These are phyloP conservation scores for Solanum appendiculatum DNA, from an alignment of 257 asterid genomes.

Conservation along the genomic window DNA sequence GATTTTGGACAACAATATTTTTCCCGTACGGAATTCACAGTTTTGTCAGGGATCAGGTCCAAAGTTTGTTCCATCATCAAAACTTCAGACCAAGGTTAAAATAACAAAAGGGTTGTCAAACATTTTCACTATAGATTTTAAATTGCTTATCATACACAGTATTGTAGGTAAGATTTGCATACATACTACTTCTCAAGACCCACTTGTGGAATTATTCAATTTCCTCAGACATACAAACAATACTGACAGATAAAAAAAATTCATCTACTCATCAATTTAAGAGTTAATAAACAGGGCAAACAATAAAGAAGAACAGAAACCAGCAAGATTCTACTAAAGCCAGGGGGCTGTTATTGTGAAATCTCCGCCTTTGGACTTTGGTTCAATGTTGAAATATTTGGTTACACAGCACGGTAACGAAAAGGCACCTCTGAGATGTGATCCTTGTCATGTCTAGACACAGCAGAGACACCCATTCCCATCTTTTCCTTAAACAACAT, in stretches of 20 bases:
- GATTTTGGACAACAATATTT: too few relatives aligned
- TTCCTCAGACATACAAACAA: too few relatives aligned
- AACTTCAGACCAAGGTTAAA: too few relatives aligned
- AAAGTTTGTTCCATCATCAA: too few relatives aligned
- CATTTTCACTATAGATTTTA: too few relatives aligned
- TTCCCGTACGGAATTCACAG: too few relatives aligned
- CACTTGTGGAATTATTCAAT: too few relatives aligned
- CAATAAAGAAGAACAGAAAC: not conserved
- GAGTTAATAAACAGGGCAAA: not conserved
- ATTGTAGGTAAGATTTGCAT: too few relatives aligned
- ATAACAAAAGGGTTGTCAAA: too few relatives aligned
- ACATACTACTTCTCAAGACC: too few relatives aligned
- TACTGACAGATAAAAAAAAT: not conserved
- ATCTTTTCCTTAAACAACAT: not conserved
- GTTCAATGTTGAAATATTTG: slow-evolving; percentile 8
- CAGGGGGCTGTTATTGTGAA: slow-evolving; percentile 9
- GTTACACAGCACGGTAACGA: not conserved
- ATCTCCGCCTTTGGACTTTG: not conserved
- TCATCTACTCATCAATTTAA: not conserved
- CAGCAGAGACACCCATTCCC: not conserved
- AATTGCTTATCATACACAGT: too few relatives aligned
- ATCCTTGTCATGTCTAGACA: not conserved
- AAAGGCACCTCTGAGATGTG: not conserved
- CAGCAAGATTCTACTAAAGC: not conserved
- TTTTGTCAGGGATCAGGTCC: too few relatives aligned